Conservation (phyloP, 1,284 basidiomycete genomes). For the Leccinum huronense region DNA sequence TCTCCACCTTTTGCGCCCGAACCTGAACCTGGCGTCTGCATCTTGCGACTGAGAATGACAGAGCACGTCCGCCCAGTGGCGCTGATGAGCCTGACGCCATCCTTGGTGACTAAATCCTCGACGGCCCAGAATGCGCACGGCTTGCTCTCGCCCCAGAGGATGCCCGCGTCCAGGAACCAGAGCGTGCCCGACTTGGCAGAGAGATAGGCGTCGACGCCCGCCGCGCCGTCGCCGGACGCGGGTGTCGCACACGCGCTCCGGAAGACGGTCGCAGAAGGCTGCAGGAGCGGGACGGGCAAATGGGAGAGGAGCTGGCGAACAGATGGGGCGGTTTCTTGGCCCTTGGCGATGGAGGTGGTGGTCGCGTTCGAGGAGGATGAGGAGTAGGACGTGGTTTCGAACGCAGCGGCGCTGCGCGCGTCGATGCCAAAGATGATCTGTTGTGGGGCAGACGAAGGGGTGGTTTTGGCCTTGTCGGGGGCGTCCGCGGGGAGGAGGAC, state of each 20-base stretch:
- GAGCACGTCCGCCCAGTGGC: conserved; percentile 68
- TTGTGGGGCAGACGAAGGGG: conserved; percentile 27
- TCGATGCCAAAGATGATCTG: conserved; percentile 68
- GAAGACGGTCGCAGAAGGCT: conserved; percentile 53
- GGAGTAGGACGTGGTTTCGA: conserved; percentile 39
- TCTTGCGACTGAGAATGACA: conserved; percentile 49
- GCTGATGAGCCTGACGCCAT: conserved; percentile 60
- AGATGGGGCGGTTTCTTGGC: conserved; percentile 46
- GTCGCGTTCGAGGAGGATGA: conserved; percentile 13
- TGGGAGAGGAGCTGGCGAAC: conserved; percentile 54
- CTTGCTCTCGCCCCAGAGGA: conserved; percentile 70
- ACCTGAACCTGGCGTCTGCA: background rate
- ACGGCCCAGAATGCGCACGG: conserved; percentile 74
- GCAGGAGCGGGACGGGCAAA: conserved; percentile 45
- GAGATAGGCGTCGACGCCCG: conserved; percentile 66
- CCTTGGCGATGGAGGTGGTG: conserved; percentile 44
- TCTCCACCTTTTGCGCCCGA: background rate
- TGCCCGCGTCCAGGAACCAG: conserved; percentile 66
- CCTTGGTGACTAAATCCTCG: conserved; percentile 51
- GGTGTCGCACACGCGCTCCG: conserved; percentile 46
- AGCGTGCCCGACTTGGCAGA: conserved; percentile 67
- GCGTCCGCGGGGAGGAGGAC: conserved; percentile 54
- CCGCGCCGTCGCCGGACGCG: conserved; percentile 43
- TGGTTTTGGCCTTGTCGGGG: conserved; percentile 40
- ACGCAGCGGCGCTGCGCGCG: conserved; percentile 43